phyloP scores from a whole-genome alignment of 306 rosid genomes.

The Acacia confusa region DNA sequence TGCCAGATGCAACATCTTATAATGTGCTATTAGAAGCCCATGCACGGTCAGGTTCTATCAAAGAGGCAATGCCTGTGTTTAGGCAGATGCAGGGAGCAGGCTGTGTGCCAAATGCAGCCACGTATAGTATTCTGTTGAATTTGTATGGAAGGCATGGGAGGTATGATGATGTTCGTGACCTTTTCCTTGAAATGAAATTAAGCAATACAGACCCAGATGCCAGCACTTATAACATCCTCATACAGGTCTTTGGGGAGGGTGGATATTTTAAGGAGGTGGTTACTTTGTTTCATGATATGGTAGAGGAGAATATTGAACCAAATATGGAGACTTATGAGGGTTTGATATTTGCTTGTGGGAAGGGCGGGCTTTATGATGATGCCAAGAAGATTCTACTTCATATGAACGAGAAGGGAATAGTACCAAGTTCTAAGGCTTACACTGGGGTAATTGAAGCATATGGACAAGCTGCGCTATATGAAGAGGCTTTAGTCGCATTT shows the following conservation, averaged over 20 bases:
- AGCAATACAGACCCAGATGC: constrained; percentile 89
- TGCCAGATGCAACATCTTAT: constrained; percentile 84
- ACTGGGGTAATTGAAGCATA: constrained; percentile 84
- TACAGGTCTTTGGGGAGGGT: constrained; percentile 95
- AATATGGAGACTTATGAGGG: constrained; percentile 94
- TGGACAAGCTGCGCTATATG: constrained; percentile 85
- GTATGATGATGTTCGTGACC: constrained; percentile 89
- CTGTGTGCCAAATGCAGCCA: constrained; percentile 72
- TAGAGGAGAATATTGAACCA: constrained; percentile 88
- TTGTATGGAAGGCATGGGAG: constrained; percentile 80
- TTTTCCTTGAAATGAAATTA: constrained; percentile 94
- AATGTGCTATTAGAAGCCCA: constrained; percentile 83
- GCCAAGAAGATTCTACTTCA: constrained; percentile 77
- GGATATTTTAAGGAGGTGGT: constrained; percentile 96
- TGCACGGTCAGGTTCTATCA: constrained; percentile 65
- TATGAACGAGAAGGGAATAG: constrained; percentile 71
- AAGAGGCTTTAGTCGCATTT: constrained; percentile 92
- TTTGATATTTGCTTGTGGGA: constrained; percentile 88
- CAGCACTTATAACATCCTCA: constrained; percentile 84
- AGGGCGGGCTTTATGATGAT: constrained; percentile 86
- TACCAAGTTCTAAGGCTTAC: constrained; percentile 80
- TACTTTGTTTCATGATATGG: constrained; percentile 96
- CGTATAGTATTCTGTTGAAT: constrained; percentile 78
- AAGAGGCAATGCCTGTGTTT: constrained; percentile 77
- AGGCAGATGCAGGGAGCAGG: constrained; percentile 97